Base-by-base conservation (phyloP, 495 filamentous ascomycete genomes). In the Xylaria nigripes region DNA sequence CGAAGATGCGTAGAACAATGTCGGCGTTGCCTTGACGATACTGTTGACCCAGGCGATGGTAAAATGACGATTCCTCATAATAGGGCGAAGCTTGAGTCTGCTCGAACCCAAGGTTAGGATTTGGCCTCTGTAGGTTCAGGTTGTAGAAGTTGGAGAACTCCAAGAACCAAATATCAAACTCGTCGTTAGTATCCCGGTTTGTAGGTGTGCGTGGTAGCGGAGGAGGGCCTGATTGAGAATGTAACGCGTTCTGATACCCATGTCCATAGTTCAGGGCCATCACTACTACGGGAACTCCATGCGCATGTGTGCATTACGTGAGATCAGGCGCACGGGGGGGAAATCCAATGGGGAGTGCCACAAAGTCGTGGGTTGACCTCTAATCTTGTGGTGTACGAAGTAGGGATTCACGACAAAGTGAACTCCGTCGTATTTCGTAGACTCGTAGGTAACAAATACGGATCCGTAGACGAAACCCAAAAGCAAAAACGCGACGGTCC, bases 141-240 rank as follows among this genome's bases (percentile, higher is more conserved):
- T 58, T 64, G 38, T 66, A 66, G 0, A 47, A 18, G 12, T 66
- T 64, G 41, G 61, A 66, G 41, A 66, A 64, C 25, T 66, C 61
- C 46, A 66, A 54, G 49, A 64, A 66, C 64, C 64, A 66, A 12
- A 66, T 50, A 22, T 64, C 59, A 44, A 66, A 66, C 0, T 57
- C 51, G 21, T 19, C 22, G 30, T 34, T 42, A 12, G 21, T 48
- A 30, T 40, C 38, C 18, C 16, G 38, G 21, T 55, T 55, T 3
- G 57, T 45, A 12, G 63, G 58, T 12, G 56, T 66, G 12, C 40
- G 27, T 6, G 43, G 42, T 7, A n/a, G 23, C 16, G 27, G n/a
- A 15, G 25, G 40, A 36, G n/a, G 32, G n/a, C n/a, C 48, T 45
- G 10, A 56, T 30, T 10, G 45, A 51, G 34, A 16, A 15, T 18